phyloP scores from a whole-genome alignment of 139 green algal species.

The Volvox africanus region DNA sequence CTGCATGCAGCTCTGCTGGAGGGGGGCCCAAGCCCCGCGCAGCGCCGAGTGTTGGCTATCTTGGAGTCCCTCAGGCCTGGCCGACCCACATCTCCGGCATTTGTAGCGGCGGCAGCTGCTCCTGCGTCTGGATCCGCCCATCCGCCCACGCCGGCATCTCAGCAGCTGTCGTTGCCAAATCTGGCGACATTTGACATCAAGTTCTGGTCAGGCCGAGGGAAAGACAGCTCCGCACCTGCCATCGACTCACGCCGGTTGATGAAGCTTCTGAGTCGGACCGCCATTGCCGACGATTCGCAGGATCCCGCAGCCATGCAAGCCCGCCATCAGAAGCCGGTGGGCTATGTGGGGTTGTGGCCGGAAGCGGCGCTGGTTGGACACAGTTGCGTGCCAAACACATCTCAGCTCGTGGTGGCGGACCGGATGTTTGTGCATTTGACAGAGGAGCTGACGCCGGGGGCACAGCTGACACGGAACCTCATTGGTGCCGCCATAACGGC shows the following conservation, averaged over 20 bases:
- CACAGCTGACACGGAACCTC: slow-evolving; percentile 56
- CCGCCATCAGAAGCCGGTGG: slow-evolving; percentile 59
- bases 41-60: slow-evolving; percentile 50
- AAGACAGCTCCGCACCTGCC: slow-evolving; percentile 34
- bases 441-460: slow-evolving; percentile 14
- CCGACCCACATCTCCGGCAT: not conserved
- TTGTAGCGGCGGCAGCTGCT: not conserved
- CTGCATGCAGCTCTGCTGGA: slow-evolving; percentile 52
- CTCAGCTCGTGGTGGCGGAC: slow-evolving; percentile 53
- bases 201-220: slow-evolving; percentile 53
- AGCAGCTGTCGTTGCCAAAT: not conserved
- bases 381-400: slow-evolving; percentile 67
- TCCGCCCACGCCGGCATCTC: not conserved
- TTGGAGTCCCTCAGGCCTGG: slow-evolving; percentile 37
- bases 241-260: slow-evolving; percentile 52
- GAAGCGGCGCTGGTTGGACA: slow-evolving; percentile 60
- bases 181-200: slow-evolving; percentile 49
- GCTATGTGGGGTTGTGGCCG: slow-evolving; percentile 67
- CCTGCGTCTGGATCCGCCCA: not conserved
- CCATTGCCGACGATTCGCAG: slow-evolving; percentile 46
- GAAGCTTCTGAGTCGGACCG: slow-evolving; percentile 47
- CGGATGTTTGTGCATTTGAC: slow-evolving; percentile 61
- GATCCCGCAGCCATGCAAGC: slow-evolving; percentile 59
- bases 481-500: slow-evolving; percentile 48
- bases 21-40: not conserved